Conservation (phyloP, 2,329 filamentous ascomycete species). For the Aspergillus hiratsukae region DNA sequence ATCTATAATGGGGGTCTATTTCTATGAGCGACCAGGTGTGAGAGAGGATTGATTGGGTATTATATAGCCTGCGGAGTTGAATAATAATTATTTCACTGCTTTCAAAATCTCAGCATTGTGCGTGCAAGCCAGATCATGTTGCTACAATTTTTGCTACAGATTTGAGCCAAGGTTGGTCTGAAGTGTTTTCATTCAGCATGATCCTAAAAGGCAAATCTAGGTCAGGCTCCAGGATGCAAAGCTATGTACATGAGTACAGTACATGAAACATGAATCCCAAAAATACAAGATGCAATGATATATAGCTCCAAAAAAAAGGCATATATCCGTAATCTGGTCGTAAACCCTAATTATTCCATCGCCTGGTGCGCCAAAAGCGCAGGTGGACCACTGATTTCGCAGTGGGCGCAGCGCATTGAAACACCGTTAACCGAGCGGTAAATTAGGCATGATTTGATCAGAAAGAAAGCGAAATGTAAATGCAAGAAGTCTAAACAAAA, state of each 20-base stretch:
- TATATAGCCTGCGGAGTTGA: background rate
- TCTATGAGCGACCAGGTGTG: background rate
- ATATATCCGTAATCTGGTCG: slow-evolving; percentile 17
- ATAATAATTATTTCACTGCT: background rate
- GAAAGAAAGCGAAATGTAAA: slow-evolving; percentile 6
- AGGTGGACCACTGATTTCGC: slow-evolving; percentile 1
- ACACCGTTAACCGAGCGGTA: slow-evolving; percentile 1
- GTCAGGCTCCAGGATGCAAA: slow-evolving; percentile 3
- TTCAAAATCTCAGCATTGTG: background rate
- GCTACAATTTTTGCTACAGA: no score
- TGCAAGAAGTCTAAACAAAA: slow-evolving; percentile 15
- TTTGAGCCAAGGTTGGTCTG: background rate
- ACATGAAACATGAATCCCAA: slow-evolving; percentile 5
- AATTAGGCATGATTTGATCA: background rate
- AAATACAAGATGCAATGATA: slow-evolving; percentile 3
- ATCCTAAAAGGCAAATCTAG: background rate
- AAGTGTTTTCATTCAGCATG: background rate
- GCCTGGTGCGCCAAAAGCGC: slow-evolving; percentile 5
- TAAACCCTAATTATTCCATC: slow-evolving; percentile 11
- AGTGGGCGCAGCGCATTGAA: background rate
- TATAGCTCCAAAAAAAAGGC: slow-evolving; percentile 3
- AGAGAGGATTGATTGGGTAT: background rate
- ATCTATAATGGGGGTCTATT: background rate
- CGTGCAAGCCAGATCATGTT: background rate
- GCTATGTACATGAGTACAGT: slow-evolving; percentile 13